Base-by-base conservation (phyloP, 768 basidiomycete species). In the Candolleomyces eurysporus region DNA sequence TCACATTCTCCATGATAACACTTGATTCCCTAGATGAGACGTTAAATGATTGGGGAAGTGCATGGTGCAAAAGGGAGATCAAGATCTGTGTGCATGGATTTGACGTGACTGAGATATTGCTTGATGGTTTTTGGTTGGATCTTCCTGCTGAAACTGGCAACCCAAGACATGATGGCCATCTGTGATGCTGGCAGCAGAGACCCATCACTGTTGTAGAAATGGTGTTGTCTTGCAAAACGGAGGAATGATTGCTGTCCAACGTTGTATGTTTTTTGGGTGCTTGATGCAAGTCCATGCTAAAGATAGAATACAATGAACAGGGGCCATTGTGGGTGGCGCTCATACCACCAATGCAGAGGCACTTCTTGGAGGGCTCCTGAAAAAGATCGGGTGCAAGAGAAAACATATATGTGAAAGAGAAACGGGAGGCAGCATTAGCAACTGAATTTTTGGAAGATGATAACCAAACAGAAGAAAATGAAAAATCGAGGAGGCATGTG, bases 271-370 rank as follows among this genome's bases (percentile, higher is more conserved):
- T 50, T 48, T 0, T 71, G 61, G 39, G 74, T 72, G 58, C 60
- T 66, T 48, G 65, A 43, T 6, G 72, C 67, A 54, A 75, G 68
- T 16, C 72, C 72, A 51, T 74, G 68, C 69, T 67, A 75, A 26
- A 75, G 67, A 63, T 71, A 69, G 61, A 71, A 66, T 46, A 69
- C 63, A 63, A 63, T 58, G 36, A 42, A 54, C 48, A 56, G 31
- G 36, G 53, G 31, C 9, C 14, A 32, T 8, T 54, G 53, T 4
- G 53, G 14, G 53, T 54, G 13, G 9, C n/a, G 50, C 19, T 36
- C 30, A 36, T 54, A 54, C 53, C 53, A 54, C 53, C 53, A 54
- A 39, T 54, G 7, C 21, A 36, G 53, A 54, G 53, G 53, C 6
- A 5, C 36, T 39, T 54, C 32, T 10, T 7, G n/a, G 32, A 54